Conservation (phyloP, 2,329 filamentous ascomycete genomes). For the Pseudocercospora pini-densiflorae region DNA sequence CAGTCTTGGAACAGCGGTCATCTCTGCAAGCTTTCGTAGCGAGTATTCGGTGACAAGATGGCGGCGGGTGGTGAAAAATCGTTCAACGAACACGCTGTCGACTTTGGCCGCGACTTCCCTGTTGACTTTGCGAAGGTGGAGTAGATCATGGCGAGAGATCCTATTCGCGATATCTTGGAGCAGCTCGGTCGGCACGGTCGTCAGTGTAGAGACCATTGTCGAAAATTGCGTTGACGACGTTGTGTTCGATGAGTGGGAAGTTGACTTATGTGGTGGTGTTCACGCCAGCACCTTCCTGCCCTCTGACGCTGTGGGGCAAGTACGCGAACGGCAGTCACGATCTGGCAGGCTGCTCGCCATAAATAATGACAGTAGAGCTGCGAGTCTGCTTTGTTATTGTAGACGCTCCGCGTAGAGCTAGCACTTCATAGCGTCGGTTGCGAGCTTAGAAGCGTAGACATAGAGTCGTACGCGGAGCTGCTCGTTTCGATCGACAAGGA, state of each 20-base stretch:
- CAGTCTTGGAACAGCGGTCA: not conserved
- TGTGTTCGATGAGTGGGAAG: not conserved
- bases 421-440: no score
- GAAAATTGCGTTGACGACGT: not conserved
- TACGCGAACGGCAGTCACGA: not conserved
- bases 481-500: no score
- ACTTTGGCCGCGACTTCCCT: constrained; percentile 1
- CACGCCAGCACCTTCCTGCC: not conserved
- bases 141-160: not conserved
- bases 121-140: not conserved
- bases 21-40: not conserved
- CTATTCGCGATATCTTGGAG: not conserved
- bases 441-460: no score
- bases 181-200: not conserved
- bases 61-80: constrained; percentile 4
- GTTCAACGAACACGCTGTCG: not conserved
- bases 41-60: constrained; percentile 1
- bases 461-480: no score
- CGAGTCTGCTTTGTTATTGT: no score
- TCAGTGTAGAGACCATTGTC: not conserved
- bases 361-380: no score
- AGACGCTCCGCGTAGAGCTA: no score
- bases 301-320: not conserved
- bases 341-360: not conserved
- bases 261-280: not conserved